phyloP scores from a whole-genome alignment of 306 rosid genomes.

The Mimosa bimucronata region DNA sequence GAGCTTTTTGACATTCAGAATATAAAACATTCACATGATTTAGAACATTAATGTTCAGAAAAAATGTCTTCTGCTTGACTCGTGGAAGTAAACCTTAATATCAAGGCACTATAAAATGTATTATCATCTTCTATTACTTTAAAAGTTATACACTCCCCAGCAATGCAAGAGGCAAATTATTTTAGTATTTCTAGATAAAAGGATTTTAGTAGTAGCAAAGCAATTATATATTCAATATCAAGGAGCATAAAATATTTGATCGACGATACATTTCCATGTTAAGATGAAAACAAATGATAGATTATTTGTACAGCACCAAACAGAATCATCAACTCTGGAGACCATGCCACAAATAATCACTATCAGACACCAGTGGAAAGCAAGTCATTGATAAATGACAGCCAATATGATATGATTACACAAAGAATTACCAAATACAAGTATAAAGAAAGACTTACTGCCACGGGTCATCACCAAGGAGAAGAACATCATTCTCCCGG shows the following conservation, averaged over 20 bases:
- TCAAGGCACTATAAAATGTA: no score
- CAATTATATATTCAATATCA: background rate
- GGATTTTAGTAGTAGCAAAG: constrained; percentile 1
- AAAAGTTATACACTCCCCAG: no score
- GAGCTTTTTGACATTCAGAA: background rate
- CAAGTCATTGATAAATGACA: constrained; percentile 9
- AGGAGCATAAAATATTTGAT: background rate
- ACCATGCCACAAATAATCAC: background rate
- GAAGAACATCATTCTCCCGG: constrained; percentile 95
- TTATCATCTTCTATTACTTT: no score
- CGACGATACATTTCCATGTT: background rate
- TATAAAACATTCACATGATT: background rate
- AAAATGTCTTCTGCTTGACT: background rate
- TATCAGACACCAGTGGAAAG: constrained; percentile 5
- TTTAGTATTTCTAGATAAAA: background rate
- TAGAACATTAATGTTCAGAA: background rate
- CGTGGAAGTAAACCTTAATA: background rate
- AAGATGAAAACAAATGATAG: no score
- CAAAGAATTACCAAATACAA: background rate
- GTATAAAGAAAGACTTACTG: constrained; percentile 58
- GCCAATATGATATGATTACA: constrained; percentile 9
- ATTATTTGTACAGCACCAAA: no score
- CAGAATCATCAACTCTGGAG: background rate
- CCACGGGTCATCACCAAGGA: constrained; percentile 92
- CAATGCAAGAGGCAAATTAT: no score